Base-by-base conservation (phyloP, 139 green algal species). In the Axilococcus clingmanii region DNA sequence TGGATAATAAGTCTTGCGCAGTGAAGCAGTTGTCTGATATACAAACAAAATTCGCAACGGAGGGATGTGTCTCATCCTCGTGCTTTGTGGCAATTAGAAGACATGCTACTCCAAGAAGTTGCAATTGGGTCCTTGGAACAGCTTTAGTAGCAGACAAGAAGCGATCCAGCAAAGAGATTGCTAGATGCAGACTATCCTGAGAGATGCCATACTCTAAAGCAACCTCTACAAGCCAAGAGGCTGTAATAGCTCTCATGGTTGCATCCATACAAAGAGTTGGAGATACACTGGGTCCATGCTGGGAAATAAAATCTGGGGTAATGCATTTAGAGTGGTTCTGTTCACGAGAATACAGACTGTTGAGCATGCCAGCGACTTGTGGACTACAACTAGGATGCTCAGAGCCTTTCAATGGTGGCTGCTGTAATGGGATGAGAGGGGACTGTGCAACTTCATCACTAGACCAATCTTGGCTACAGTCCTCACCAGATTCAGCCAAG, bases 51-150 rank as follows among this genome's bases (percentile, higher is more conserved):
- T 71, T 59, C 32, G 44, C 20, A 1, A 77, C 42, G 9, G 65
- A 76, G 4, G 69, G 69, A 22, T 77, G 54, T 27, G 43, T 46
- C 49, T 76, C 68, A 50, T 82, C 74, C 25, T 82, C 66, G 4
- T 68, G 46, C 35, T 82, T 79, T 9, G 53, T n/a, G 2, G 75
- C 75, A 16, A 82, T 32, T 2, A 76, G 50, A 15, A 83, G 56
- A 60, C 68, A 76, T 20, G 74, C 63, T 5, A 77, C 61, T 16
- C 52, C 61, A 19, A 83, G 43, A 32, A 83, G 68, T 68, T 83
- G 75, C 32, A 83, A 55, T 40, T 76, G 46, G 36, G 49, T 66
- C 32, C 56, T 47, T 5, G 68, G 58, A 9, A 82, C 53, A 14
- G 38, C 68, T 64, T 69, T 56, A 49, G 47, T 19, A 6, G 2